Conservation (phyloP, 345 rosid species). For the Moringa oleifera region DNA sequence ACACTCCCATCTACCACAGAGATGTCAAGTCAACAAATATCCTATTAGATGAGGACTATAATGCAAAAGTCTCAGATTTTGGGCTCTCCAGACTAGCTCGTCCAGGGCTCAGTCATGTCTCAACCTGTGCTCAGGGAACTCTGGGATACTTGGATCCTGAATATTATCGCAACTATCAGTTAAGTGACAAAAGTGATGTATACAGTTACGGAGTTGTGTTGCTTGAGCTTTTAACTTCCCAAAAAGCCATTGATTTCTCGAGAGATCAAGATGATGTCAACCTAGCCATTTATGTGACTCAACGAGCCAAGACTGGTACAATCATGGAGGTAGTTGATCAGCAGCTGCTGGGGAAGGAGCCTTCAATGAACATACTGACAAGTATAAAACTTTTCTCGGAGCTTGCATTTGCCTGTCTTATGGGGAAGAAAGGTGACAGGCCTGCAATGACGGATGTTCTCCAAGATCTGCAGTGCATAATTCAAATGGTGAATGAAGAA, state of each 20-base stretch:
- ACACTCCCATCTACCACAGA: constrained; percentile 53
- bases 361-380: constrained; percentile 14
- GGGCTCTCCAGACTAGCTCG: constrained; percentile 56
- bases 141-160: constrained; percentile 64
- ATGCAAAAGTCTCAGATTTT: constrained; percentile 51
- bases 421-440: constrained; percentile 43
- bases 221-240: constrained; percentile 52
- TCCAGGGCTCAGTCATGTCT: constrained; percentile 56
- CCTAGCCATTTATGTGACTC: constrained; percentile 38
- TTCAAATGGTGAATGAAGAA: constrained; percentile 18
- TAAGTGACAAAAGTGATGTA: constrained; percentile 56
- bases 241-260: constrained; percentile 47
- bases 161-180: constrained; percentile 53
- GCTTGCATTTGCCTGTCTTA: constrained; percentile 42
- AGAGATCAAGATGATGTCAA: constrained; percentile 46
- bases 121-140: constrained; percentile 67
- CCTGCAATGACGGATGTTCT: constrained; percentile 53
- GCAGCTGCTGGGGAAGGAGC: constrained; percentile 24
- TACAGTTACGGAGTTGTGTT: constrained; percentile 56
- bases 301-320: constrained; percentile 25
- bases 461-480: constrained; percentile 38
- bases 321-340: constrained; percentile 40
- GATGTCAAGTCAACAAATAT: constrained; percentile 65
- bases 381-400: constrained; percentile 34
- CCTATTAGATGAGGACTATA: constrained; percentile 37